Evolutionary conservation across 108 stramenopile genomes (phyloP), one percentile per base, ranked within the genome.

Genomic region (Chaetoceros tenuissimus): DNA sequence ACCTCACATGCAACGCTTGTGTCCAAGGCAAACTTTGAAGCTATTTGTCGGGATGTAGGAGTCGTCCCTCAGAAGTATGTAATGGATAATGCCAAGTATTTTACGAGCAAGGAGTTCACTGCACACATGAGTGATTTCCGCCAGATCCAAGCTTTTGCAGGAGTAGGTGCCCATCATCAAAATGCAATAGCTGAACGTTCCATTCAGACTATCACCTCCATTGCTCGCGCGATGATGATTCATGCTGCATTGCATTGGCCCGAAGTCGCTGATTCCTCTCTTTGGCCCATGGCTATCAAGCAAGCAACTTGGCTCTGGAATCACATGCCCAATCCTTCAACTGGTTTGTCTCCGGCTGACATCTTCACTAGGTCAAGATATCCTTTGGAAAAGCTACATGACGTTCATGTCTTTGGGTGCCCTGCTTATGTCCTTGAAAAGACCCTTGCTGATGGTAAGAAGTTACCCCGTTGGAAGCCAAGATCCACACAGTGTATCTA

Each of bases 131-230:
- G 8, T 10, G 20, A 13, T 8, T 51, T 51, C 49, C 27, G 31
- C 0, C 79, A 76, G 52, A 60, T 46, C 13, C 61, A 69, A 24
- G 43, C 46, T 3, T 73, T 77, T 46, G 46, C 52, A 29, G 80
- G 73, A 0, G 69, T 72, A 21, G 66, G 73, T 13, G 75, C 75
- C 2, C 74, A 81, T 52, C 80, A 81, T 66, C 75, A 81, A 28
- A 81, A 81, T 57, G 75, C 53, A 0, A 53, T 72, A 18, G 75
- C 75, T 19, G 75, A 77, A 45, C 66, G 73, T 24, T 24, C 66
- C 28, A 74, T 77, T 45, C 49, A 49, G 1, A 82, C 77, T 0
- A 24, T 78, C 26, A 57, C 62, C 34, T 50, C 17, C 2, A 34
- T 49, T 55, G 75, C 75, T 24, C 31, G 79, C 1, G 45, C 69